phyloP scores from a whole-genome alignment of 345 rosid species.

The Rhodamnia argentea region DNA sequence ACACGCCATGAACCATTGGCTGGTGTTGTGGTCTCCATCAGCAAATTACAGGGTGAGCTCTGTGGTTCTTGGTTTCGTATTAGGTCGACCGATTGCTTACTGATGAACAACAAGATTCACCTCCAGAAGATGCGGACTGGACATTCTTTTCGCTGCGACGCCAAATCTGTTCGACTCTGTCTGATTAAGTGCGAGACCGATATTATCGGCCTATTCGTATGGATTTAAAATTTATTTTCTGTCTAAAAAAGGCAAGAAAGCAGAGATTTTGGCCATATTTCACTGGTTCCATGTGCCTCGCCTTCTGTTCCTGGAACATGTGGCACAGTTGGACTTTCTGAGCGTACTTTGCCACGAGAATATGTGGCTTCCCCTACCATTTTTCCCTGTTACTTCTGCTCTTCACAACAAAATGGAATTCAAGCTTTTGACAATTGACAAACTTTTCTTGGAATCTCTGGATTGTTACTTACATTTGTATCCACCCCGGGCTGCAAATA shows the following conservation, averaged over 20 bases:
- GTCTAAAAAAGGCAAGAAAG: too few species aligned
- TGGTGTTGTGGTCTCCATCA: background rate
- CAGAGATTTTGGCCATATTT: too few species aligned
- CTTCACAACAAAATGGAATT: constrained; percentile 8
- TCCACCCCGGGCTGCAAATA: background rate
- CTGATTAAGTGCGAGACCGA: too few species aligned
- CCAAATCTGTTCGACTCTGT: too few species aligned
- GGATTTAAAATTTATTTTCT: too few species aligned
- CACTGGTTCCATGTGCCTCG: too few species aligned
- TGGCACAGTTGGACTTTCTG: too few species aligned
- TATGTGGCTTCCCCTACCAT: background rate
- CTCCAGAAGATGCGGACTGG: background rate
- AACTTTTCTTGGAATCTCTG: constrained; percentile 7
- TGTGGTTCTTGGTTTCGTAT: background rate
- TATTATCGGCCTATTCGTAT: too few species aligned
- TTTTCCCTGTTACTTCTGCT: constrained; percentile 5
- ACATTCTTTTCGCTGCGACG: too few species aligned
- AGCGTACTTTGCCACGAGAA: background rate
- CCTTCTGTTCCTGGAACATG: too few species aligned
- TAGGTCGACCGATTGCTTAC: background rate
- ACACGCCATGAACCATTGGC: background rate
- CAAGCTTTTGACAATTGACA: too few species aligned
- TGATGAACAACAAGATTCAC: background rate
- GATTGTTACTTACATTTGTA: background rate
- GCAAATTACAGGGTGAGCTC: background rate